Evolutionary conservation across 2,329 filamentous ascomycete species (phyloP), one percentile per base, ranked within the genome.

Genomic region (Epicoccum nigrum): DNA sequence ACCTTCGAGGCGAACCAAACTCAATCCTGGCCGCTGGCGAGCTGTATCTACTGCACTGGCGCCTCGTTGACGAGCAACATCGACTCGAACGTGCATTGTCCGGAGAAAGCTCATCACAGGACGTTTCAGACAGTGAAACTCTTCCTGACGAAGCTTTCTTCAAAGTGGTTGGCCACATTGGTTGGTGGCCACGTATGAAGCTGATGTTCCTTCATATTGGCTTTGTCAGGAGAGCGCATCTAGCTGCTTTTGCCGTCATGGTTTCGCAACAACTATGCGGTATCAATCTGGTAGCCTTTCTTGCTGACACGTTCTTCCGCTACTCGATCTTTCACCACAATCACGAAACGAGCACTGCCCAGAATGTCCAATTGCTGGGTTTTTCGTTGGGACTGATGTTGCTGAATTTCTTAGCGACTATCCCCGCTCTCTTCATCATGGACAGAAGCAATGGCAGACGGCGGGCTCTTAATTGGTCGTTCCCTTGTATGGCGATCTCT

Each of bases 201-300:
- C 11, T 43, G 8, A 43, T 43, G 30, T 43, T 43, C 12, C 15
- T 43, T 15, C 16, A 12, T 17, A 4, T 4, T 12, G 44, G 44
- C 7, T 15, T 8, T 40, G 32, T 19, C 9, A 41, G 30, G 34
- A 16, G 45, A 31, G 38, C 38, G 12, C 21, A 43, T 15, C 4
- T 13, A 5, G 45, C 45, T 17, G 38, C 45, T n/a, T 31, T 20
- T 3, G 38, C 39, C 4, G 39, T 49, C 7, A 51, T 45, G 47
- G 28, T 45, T 4, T 33, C 47, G 19, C 47, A 51, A 21, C 47
- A 51, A 17, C 13, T 45, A 2, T 51, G 47, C 28, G 45, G 45
- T 7, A 49, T 48, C 20, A 48, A 48, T 16, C 20, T 48, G 15
- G 8, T 48, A 7, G 45, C 38, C 7, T 48, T 48, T 20, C 28